Evolutionary conservation across 495 filamentous ascomycete genomes (phyloP), one percentile per base, ranked within the genome.

Genomic region (Annulohypoxylon stygium): DNA sequence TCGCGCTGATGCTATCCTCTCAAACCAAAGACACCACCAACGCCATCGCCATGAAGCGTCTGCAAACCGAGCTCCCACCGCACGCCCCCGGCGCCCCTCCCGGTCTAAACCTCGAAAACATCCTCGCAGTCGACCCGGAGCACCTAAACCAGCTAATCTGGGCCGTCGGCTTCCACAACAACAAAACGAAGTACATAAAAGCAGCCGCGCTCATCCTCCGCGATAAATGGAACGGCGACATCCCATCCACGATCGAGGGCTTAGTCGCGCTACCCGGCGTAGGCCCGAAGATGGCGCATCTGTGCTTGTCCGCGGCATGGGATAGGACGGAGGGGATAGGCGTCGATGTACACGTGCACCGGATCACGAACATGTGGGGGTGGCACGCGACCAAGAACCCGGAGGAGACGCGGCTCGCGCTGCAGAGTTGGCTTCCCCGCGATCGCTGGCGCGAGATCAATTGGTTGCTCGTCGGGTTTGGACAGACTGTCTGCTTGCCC

Each of bases 21-120:
- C 96, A 99, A 78, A 99, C 96, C 2, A 98, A 97, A 77, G 96
- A 99, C 81, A 97, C 95, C 0, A 92, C 95, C 48, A 99, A 91
- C 16, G 93, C 95, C 0, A 88, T 90, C 11, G 94, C 93, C 9
- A 97, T 99, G 91, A 83, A 83, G 63, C 87, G 90, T 3, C 82
- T 99, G 61, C 90, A 95, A 67, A 90, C 87, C 0, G 88, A 93
- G 58, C 88, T 98, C 41, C 90, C 87, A 71, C 80, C 84, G 12
- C 79, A 82, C 58, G 73, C 74, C 4, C 64, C 78, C 11, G 78
- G 76, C 16, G 80, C 75, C 4, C 68, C 79, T 2, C 34, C 81
- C 4, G 86, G 88, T 0, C 83, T 98, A 30, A 97, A 87, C 62
- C 84, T 99, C 26, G 86, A 92, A 59, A 93, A 93, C 64, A 90